Base-by-base conservation (phyloP, 129 eudicot genomes). In the Flaveria robusta region DNA sequence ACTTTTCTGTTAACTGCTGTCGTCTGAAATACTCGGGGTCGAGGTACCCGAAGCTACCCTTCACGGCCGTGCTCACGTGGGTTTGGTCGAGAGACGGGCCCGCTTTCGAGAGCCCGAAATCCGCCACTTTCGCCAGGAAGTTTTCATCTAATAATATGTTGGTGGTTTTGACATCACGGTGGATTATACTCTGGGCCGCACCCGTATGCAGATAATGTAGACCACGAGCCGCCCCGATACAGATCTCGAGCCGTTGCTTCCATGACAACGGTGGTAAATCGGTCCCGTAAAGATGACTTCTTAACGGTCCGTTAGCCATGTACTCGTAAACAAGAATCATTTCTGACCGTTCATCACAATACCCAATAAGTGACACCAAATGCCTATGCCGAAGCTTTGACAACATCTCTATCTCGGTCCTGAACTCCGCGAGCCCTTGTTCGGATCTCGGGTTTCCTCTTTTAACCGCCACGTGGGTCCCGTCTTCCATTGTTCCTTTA, bases 151-250 rank as follows among this genome's bases (percentile, higher is more conserved):
- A 37, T 76, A 91, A 52, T 3, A 91, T 91, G 73, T 91, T 91
- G 47, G 97, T 91, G 2, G 97, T 88, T 66, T 91, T 91, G 1
- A 91, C 91, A 59, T 91, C 97, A 6, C 97, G 74, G 71, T 91
- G 97, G 67, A 91, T 91, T 68, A 88, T 88, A 52, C 90, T 90
- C 4, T 82, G 77, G 27, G 84, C 81, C 9, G 92, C 91, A 10
- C 97, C 97, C 16, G 97, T 91, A 55, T 91, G 97, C 34, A 91
- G 94, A 66, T 91, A 91, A 68, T 91, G 97, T 51, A 91, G 84
- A 45, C 97, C 97, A 18, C 92, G 60, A 16, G 97, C 97, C 0
- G 97, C 88, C 18, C 97, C 97, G 18, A 91, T 88, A 80, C 91
- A 91, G 13, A 77, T 78, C 76, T 88, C 94, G 19, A 91, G 68